phyloP scores from a whole-genome alignment of 2,329 filamentous ascomycete genomes.

The Phialocephala sp. region DNA sequence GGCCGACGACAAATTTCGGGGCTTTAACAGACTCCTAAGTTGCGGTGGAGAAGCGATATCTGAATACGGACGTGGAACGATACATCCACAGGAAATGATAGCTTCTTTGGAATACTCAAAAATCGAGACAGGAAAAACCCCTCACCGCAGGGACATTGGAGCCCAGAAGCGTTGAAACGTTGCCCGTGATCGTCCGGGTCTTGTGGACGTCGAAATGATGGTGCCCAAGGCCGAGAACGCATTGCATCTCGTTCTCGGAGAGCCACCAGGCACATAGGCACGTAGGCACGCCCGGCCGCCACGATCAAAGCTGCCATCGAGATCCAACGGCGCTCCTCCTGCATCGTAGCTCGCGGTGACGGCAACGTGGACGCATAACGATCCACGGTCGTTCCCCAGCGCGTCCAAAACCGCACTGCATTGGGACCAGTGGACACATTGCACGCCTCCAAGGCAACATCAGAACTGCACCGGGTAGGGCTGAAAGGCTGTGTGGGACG shows the following conservation, averaged over 20 bases:
- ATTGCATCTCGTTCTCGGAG: not conserved
- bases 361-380: conserved; percentile 13
- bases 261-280: not conserved
- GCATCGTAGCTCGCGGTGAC: conserved; percentile 5
- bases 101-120: not conserved
- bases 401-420: conserved; percentile 1
- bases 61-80: not conserved
- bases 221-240: not conserved
- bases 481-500: conserved; percentile 26
- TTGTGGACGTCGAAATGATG: not conserved
- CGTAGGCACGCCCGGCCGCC: conserved; percentile 1
- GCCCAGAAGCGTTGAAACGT: not conserved
- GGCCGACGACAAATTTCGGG: conserved; percentile 6
- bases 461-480: conserved; percentile 33
- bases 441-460: conserved; percentile 3
- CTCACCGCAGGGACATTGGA: conserved; percentile 10
- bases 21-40: not conserved
- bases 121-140: not conserved
- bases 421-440: conserved; percentile 12
- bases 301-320: conserved; percentile 12
- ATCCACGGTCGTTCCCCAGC: conserved; percentile 13
- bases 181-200: conserved; percentile 10
- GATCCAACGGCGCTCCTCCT: conserved; percentile 11
- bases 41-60: conserved; percentile 5
- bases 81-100: conserved; percentile 15